Evolutionary conservation across 2,329 filamentous ascomycete species (phyloP), one percentile per base, ranked within the genome.

Genomic region (Fusarium sp.): DNA sequence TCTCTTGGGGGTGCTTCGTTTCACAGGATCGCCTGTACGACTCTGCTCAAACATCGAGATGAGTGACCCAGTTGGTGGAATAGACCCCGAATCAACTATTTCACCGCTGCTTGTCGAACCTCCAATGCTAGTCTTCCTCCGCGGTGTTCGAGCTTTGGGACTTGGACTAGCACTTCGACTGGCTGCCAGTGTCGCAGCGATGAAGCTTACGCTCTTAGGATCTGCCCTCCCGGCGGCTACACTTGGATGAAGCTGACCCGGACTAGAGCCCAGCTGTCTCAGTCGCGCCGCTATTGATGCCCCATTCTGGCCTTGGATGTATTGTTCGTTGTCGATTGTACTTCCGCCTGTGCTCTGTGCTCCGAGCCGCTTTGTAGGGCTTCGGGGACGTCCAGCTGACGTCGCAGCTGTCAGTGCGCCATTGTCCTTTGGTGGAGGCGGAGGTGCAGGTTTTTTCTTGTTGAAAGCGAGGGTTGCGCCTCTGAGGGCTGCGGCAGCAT

Each of bases 21-120:
- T 81, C 7, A 76, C 71, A 5, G 78, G 77, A 44, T 79, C 77
- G n/a, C 68, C 70, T 17, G 65, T 68, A 49, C 57, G 66, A 41
- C 80, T 83, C 65, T 83, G 81, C 77, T 94, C 91, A 68, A 93
- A 93, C 79, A 92, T 83, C 39, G 86, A 86, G 54, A 93, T 89
- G 20, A 93, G 81, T 6, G 88, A 86, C 4, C 82, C 87, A 1
- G 90, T 90, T 0, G 90, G 84, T 23, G 85, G 81, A 49, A 91
- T 89, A 7, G 87, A 81, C 2, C 82, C 84, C 11, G 85, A 85
- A 73, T 92, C 75, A 33, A 79, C 74, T 50, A 74, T 71, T 44
- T 77, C 71, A 49, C 72, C 72, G 47, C 60, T 67, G 33, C 61
- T 67, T 7, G 70, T 68, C 4, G 74, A 67, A 60, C 77, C 71